These are phyloP conservation scores for Favolaschia claudopus DNA, from an alignment of 768 basidiomycete genomes.

Conservation along the genomic window DNA sequence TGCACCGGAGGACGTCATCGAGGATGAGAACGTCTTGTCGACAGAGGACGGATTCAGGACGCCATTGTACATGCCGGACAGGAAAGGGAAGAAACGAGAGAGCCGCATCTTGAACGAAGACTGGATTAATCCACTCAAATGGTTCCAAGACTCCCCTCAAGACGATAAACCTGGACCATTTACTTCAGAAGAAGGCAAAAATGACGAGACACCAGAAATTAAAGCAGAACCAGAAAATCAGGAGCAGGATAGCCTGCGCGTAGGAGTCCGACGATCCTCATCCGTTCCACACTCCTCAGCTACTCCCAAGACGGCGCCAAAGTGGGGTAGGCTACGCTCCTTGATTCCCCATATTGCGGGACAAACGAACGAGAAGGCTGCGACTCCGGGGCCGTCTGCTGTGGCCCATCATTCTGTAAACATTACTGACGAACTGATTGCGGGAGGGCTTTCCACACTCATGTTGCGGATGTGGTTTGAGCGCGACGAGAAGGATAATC, in stretches of 20 bases:
- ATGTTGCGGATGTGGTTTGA: slow-evolving; percentile 88
- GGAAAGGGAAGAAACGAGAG: slow-evolving; percentile 63
- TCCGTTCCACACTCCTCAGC: slow-evolving; percentile 39
- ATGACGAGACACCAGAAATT: slow-evolving; percentile 7
- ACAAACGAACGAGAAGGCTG: slow-evolving; percentile 34
- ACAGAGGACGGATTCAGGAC: slow-evolving; percentile 36
- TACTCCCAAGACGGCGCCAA: slow-evolving; percentile 38
- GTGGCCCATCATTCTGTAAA: slow-evolving; percentile 66
- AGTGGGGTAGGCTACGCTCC: slow-evolving; percentile 73
- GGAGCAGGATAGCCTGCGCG: slow-evolving; percentile 14
- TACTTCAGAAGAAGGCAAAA: not conserved
- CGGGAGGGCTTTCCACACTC: slow-evolving; percentile 78
- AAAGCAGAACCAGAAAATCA: slow-evolving; percentile 11
- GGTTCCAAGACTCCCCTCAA: slow-evolving; percentile 61
- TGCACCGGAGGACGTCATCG: slow-evolving; percentile 6
- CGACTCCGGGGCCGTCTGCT: slow-evolving; percentile 52
- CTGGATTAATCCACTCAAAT: slow-evolving; percentile 62
- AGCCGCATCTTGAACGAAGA: slow-evolving; percentile 54
- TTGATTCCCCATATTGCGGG: slow-evolving; percentile 65
- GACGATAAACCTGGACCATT: slow-evolving; percentile 49
- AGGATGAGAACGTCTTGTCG: slow-evolving; percentile 12
- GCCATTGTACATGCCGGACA: slow-evolving; percentile 44
- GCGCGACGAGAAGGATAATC: slow-evolving; percentile 82
- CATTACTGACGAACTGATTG: slow-evolving; percentile 83
- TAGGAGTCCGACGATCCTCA: slow-evolving; percentile 23